phyloP scores from a whole-genome alignment of 441 rosid species.

The Geranium incanum region DNA sequence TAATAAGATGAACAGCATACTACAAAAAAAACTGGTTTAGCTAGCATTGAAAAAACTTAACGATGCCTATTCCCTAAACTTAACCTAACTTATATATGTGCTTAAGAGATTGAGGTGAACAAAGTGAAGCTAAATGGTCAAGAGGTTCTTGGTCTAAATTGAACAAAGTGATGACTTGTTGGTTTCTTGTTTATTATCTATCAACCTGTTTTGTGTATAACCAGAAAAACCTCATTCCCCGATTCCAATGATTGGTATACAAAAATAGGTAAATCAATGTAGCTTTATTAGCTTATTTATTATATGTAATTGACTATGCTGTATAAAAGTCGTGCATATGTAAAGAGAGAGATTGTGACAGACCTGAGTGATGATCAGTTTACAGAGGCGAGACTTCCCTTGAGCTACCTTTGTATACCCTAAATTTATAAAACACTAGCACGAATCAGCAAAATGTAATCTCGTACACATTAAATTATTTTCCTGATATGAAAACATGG shows the following conservation, averaged over 20 bases:
- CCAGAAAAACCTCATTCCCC: neutral
- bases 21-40: too few species aligned
- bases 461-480: neutral
- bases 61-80: too few species aligned
- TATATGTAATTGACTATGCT: neutral
- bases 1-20: too few species aligned
- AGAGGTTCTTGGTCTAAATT: neutral
- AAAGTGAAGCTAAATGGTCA: neutral
- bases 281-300: neutral
- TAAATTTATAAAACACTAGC: constrained; percentile 16
- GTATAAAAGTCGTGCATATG: constrained; percentile 1
- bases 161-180: too few species aligned
- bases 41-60: too few species aligned
- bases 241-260: neutral
- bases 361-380: constrained; percentile 57
- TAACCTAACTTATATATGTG: too few species aligned
- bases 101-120: neutral
- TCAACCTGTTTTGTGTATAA: neutral
- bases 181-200: too few species aligned
- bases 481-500: neutral
- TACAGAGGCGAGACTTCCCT: constrained; percentile 45
- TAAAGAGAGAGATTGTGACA: constrained; percentile 8
- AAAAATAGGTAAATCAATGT: too few species aligned
- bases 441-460: neutral
- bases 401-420: constrained; percentile 74